A percentile compares a stretch with the other conserved stretches of the same genome.
These are phyloP conservation scores for Colletotrichum australisinense DNA, from an alignment of 2,329 filamentous ascomycete genomes.

Conservation along the genomic window DNA sequence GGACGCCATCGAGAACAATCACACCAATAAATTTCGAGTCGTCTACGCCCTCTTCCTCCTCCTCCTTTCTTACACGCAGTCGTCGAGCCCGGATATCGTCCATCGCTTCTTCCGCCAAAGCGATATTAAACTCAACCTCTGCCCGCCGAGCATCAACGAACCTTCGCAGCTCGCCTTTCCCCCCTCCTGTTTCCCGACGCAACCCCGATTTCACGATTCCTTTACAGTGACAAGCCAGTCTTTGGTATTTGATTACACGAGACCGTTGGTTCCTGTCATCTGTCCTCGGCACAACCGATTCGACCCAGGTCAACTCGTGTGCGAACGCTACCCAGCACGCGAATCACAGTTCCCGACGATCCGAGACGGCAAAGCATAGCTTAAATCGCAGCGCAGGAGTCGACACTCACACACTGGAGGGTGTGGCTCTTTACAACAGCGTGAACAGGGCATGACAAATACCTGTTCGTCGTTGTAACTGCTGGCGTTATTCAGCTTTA, in stretches of 20 bases:
- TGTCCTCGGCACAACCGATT: not conserved
- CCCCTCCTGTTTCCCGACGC: slow-evolving; percentile 2
- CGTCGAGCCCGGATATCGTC: slow-evolving; percentile 15
- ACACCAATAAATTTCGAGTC: slow-evolving; percentile 35
- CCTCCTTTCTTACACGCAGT: slow-evolving; percentile 29
- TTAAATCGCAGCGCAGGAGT: not conserved
- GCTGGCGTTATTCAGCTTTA: slow-evolving; percentile 17
- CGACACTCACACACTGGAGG: not conserved
- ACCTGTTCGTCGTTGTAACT: slow-evolving; percentile 1
- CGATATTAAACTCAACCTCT: not conserved
- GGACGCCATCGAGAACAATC: slow-evolving; percentile 32
- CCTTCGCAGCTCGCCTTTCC: not conserved
- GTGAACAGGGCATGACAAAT: slow-evolving; percentile 5
- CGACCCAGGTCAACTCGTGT: not conserved
- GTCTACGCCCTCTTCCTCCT: slow-evolving; percentile 17
- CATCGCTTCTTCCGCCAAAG: slow-evolving; percentile 8
- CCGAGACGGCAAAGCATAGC: not conserved
- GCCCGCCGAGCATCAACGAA: not conserved
- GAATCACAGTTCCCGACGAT: not conserved
- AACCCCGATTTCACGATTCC: slow-evolving; percentile 11
- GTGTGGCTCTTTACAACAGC: not conserved
- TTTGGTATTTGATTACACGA: not conserved
- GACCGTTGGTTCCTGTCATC: not conserved
- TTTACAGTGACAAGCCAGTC: not conserved
- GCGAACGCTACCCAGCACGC: slow-evolving; percentile 2